A percentile compares a stretch with the other conserved stretches of the same genome.
phyloP scores from a whole-genome alignment of 2,329 filamentous ascomycete genomes.

The Madurella fahalii region DNA sequence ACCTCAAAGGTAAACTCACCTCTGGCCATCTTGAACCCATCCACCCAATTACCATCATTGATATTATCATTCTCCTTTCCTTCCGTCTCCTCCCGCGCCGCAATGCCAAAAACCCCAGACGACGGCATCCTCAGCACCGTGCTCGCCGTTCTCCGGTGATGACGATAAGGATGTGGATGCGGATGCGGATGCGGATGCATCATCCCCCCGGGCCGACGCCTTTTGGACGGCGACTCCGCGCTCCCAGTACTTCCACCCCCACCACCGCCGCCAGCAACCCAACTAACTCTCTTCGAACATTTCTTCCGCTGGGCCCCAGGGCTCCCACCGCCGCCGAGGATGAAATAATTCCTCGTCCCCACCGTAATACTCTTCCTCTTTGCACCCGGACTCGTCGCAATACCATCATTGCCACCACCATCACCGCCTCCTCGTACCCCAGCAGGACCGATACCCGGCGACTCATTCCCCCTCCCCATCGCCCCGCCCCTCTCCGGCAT shows the following conservation, averaged over 20 bases:
- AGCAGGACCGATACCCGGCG: conserved; percentile 1
- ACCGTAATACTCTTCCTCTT: conserved; percentile 23
- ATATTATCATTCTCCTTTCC: conserved; percentile 15
- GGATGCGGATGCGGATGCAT: neutral
- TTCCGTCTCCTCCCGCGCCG: neutral
- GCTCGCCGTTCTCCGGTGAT: conserved; percentile 1
- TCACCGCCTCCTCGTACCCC: conserved; percentile 22
- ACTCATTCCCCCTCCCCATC: no score
- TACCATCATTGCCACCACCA: neutral
- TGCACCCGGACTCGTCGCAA: neutral
- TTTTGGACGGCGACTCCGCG: conserved; percentile 2
- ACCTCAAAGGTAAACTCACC: conserved; percentile 17
- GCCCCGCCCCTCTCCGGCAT: no score
- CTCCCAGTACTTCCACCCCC: neutral
- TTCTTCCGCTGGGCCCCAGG: neutral
- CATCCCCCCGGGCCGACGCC: conserved; percentile 2
- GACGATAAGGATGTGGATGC: neutral
- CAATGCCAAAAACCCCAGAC: neutral
- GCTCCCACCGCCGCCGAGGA: conserved; percentile 31
- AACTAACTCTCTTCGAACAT: neutral
- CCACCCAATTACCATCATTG: conserved; percentile 6
- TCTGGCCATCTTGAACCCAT: conserved; percentile 6
- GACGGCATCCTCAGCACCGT: conserved; percentile 1
- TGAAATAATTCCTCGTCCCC: conserved; percentile 45
- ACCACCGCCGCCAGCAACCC: neutral